Evolutionary conservation across 495 filamentous ascomycete species (phyloP), one percentile per base, ranked within the genome.

Genomic region (Talaromyces wortmannii): DNA sequence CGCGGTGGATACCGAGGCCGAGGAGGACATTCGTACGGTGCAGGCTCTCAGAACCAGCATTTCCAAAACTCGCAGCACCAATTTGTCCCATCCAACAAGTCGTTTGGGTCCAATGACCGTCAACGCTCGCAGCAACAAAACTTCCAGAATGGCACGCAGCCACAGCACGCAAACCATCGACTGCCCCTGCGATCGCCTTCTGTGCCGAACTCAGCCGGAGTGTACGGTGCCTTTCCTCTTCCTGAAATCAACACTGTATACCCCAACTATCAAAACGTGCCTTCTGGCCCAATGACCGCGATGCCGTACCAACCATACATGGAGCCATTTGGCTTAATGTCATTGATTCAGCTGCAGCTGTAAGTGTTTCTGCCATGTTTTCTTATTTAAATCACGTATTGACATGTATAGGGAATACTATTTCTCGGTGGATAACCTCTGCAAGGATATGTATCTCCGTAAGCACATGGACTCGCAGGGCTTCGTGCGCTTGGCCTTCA

Each of bases 341-440:
- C 59, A 48, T 78, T 83, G 74, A 78, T 87, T 11, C 77, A 78
- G 49, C 76, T 82, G 63, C 92, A 97, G 68, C 72, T 97, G 70
- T 83, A 71, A 69, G 77, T 68, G 36, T 49, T 16, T 18, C 8
- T 15, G 23, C 23, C 23, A 23, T 23, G 23, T 11, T 0, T n/a
- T 12, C 13, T 13, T 30, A 32, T 15, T 36, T 54, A n/a, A 36
- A 18, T 17, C 18, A 18, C 18, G 18, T 23, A 48, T 42, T 55
- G 23, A 48, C 54, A 74, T 52, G 45, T 7, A 23, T 48, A 81
- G 76, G 60, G 89, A 95, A 61, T 97, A 97, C 71, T 98, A 97
- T 68, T 94, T 98, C 72, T 97, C 92, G 0, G 79, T 96, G 7
- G 91, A 97, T 59, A 97, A 97, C 67, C 81, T 97, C 53, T 92